Base-by-base conservation (phyloP, 2,329 filamentous ascomycete genomes). In the Aspergillus quadricinctus region DNA sequence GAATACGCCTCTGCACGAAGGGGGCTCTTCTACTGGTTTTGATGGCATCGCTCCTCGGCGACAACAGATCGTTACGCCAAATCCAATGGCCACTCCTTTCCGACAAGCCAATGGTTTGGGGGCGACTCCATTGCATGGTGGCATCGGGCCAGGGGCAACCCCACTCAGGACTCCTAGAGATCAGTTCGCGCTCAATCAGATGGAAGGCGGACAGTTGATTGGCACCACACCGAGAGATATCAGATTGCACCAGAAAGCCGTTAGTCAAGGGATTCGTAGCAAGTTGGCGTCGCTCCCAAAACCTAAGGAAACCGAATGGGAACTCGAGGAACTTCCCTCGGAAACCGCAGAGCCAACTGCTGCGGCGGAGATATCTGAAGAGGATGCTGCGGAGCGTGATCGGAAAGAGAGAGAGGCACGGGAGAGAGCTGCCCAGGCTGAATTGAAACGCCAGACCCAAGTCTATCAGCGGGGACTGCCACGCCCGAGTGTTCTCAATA, bases 261-360 rank as follows among this genome's bases (percentile, higher is more conserved):
- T 87, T 62, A 87, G 87, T 46, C 82, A 84, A 58, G 84, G 88
- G 60, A 78, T 99, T 81, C 75, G 72, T 56, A 71, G 71, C 57
- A 77, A 75, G 59, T 69, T 99, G n/a, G 83, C 90, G 4, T 86
- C 90, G 23, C 80, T 99, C 17, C 94, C 94, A 0, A 95, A 90
- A 68, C 94, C 94, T 0, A 97, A 96, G 69, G 91, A 96, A 68
- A 88, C 86, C 0, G 92, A 97, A 63, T 97, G 90, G 88, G 94
- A 97, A 64, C 84, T 97, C 48, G 93, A 97, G 63, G 75, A 77
- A 70, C 77, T 96, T 35, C 93, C 93, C 0, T 91, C 95, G 43
- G 92, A 96, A 61, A 81, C 88, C 61, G 78, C 83, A 59, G 90
- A 94, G 64, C 67, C 77, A 3, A 73, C 72, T 19, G 68, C 70